phyloP scores from a whole-genome alignment of 768 basidiomycete species.

The Rhodotorula diobovata region DNA sequence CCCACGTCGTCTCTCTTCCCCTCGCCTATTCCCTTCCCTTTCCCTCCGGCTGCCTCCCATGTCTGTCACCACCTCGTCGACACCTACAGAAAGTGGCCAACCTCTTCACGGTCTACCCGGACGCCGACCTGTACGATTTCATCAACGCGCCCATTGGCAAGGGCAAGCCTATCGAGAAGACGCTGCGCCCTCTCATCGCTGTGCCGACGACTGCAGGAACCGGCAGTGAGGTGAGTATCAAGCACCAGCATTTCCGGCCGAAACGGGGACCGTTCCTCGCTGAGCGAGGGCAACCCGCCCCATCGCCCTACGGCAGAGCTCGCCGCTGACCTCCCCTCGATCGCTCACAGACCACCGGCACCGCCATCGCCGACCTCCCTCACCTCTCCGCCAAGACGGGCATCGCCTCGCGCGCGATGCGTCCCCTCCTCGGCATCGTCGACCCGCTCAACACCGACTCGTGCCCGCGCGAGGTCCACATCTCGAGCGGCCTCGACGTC shows the following conservation, averaged over 20 bases:
- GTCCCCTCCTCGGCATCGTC: conserved; percentile 76
- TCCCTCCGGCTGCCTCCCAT: too few relatives aligned
- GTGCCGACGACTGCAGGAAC: conserved; percentile 78
- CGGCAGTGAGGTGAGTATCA: conserved; percentile 50
- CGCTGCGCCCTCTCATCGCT: conserved; percentile 66
- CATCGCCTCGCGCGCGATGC: conserved; percentile 84
- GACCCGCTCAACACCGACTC: conserved; percentile 75
- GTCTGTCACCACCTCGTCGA: background rate
- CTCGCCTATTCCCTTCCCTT: background rate
- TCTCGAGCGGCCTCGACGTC: conserved; percentile 83
- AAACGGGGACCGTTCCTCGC: too few relatives aligned
- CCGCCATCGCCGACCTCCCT: conserved; percentile 81
- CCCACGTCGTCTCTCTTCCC: too few relatives aligned
- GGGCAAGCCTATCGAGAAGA: conserved; percentile 68
- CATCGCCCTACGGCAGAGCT: too few relatives aligned
- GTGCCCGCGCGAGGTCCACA: conserved; percentile 87
- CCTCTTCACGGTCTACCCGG: conserved; percentile 85
- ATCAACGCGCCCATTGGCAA: conserved; percentile 95
- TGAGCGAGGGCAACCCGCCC: too few relatives aligned
- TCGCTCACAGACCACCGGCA: conserved; percentile 77
- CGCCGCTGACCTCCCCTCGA: conserved; percentile 46
- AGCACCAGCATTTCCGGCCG: background rate
- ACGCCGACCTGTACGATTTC: conserved; percentile 89
- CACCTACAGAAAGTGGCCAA: conserved; percentile 77
- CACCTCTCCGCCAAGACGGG: conserved; percentile 96